These are phyloP conservation scores for Neospora caninum DNA, from an alignment of 169 alveolate species.

Conservation along the genomic window DNA sequence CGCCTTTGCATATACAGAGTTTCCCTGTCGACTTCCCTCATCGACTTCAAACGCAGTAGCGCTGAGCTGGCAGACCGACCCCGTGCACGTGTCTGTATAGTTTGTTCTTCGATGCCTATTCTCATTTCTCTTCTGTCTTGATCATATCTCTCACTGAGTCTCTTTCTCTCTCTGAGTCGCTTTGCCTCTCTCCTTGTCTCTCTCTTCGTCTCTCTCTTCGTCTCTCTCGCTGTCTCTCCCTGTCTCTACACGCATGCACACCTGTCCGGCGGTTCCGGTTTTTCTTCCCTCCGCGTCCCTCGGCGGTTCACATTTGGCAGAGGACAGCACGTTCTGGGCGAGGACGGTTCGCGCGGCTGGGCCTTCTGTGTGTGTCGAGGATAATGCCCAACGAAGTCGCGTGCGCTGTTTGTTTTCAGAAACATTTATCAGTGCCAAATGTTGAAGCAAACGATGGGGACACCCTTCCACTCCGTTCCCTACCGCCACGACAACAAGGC, in stretches of 20 bases:
- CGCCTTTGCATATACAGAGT: no score
- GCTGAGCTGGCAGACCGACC: no score
- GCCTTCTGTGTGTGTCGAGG: no score
- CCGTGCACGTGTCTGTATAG: no score
- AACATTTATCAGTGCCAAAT: constrained; percentile 98
- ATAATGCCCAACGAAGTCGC: neutral
- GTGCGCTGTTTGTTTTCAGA: neutral
- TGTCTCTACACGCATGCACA: no score
- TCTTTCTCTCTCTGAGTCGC: neutral
- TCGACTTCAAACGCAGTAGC: no score
- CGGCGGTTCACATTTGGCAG: no score
- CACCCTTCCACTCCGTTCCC: constrained; percentile 95
- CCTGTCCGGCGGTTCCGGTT: no score
- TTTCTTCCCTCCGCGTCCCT: no score
- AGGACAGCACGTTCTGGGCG: no score
- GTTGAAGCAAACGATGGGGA: constrained; percentile 99
- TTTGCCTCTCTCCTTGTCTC: neutral
- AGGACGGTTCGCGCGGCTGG: no score
- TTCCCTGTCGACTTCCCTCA: no score
- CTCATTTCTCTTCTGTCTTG: neutral
- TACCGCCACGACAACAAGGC: constrained; percentile 96
- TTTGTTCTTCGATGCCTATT: neutral
- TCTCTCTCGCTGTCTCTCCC: neutral
- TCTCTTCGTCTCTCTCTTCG: neutral
- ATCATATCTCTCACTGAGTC: neutral